These are phyloP conservation scores for Penicillium canariense DNA, from an alignment of 495 filamentous ascomycete genomes.

Conservation along the genomic window DNA sequence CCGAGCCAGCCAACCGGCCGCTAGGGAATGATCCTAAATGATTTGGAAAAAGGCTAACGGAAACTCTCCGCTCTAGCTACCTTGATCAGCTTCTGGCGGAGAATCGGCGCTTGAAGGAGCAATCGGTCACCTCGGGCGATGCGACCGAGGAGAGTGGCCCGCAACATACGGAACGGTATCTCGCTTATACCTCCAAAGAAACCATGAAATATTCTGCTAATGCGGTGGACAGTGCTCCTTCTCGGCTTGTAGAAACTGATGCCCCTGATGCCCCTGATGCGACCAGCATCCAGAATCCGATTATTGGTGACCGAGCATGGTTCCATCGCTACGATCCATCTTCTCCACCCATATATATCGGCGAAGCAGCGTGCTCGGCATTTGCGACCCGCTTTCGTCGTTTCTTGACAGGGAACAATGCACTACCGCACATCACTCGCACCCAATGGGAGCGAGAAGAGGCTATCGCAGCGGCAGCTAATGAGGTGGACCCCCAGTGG, in stretches of 20 bases:
- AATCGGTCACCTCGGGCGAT: slow-evolving; percentile 33
- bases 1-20: neutral
- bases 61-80: slow-evolving; percentile 24
- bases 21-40: neutral
- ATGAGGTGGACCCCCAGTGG: slow-evolving; percentile 34
- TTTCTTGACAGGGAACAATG: slow-evolving; percentile 39
- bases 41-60: neutral
- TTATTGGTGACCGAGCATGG: slow-evolving; percentile 45
- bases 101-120: slow-evolving; percentile 40
- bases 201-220: neutral
- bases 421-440: slow-evolving; percentile 39
- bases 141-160: slow-evolving; percentile 26
- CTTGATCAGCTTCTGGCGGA: slow-evolving; percentile 38
- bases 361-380: slow-evolving; percentile 47
- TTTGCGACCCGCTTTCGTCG: slow-evolving; percentile 47
- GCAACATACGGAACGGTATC: slow-evolving; percentile 17
- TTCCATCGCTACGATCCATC: slow-evolving; percentile 45
- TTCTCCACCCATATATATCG: slow-evolving; percentile 45
- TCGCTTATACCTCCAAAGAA: neutral
- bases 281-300: slow-evolving; percentile 37
- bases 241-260: slow-evolving; percentile 22
- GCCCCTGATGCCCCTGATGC: slow-evolving; percentile 23
- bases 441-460: slow-evolving; percentile 43
- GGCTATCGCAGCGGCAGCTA: slow-evolving; percentile 33
- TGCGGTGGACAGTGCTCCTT: slow-evolving; percentile 13